Base-by-base conservation (phyloP, 2,329 filamentous ascomycete genomes). In the Aspergillus puulaauensis region DNA sequence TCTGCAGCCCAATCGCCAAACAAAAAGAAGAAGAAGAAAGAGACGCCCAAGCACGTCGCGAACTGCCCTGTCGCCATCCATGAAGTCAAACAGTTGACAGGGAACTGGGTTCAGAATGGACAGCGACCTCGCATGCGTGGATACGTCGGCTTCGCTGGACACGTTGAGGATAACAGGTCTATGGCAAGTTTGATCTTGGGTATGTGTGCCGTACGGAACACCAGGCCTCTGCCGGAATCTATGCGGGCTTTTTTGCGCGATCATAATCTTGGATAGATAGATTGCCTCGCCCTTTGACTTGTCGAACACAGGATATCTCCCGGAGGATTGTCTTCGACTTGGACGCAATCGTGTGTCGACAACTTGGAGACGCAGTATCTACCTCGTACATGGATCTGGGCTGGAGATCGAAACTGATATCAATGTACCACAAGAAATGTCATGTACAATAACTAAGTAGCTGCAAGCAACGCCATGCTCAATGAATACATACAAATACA, bases 161-260 rank as follows among this genome's bases (percentile, higher is more conserved):
- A 62, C 35, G 33, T 60, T 12, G 57, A 58, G 14, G 57, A 61
- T 53, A 60, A 52, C 35, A 51, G 54, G 11, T 59, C 57, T 9
- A 56, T 62, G 57, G 52, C 50, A 15, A 49, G 52, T 19, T 48
- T 61, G 58, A 59, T 63, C 19, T 24, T 63, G 47, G 61, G 58
- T 3, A 59, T 61, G 43, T 63, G 58, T 51, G 49, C 17, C 15
- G 54, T 57, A 17, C 17, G 39, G 19, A 44, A 41, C 14, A 39
- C 19, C 8, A 37, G 17, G 33, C 31, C 40, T 17, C 14, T 47
- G 11, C 47, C 54, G 7, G 40, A 37, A 47, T 6, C n/a, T 3
- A 24, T 56, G 27, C 14, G 19, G 24, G 11, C 12, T 6, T 44
- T 21, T 21, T 46, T 48, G 44, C 19, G 45, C 6, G 33, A 24